Evolutionary conservation across 495 filamentous ascomycete species (phyloP).

Genomic region (Filosporella fistucella): DNA sequence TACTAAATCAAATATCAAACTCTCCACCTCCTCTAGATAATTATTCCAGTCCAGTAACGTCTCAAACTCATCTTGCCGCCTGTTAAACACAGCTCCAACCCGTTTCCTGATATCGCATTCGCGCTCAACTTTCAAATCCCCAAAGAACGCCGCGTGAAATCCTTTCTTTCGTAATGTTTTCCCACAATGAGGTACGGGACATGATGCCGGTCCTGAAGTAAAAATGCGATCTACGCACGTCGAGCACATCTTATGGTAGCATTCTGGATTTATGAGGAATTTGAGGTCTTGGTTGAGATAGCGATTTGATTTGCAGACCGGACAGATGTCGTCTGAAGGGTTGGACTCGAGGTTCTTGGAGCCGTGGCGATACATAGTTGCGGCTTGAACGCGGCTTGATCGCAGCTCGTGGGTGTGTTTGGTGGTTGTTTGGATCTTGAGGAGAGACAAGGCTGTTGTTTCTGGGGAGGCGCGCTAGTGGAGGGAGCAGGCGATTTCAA

Average conservation of each 20-base stretch:
- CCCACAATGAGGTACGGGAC: constrained; percentile 82
- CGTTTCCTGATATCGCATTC: constrained; percentile 88
- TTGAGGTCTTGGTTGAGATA: constrained; percentile 92
- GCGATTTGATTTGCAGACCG: constrained; percentile 90
- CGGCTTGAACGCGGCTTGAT: neutral
- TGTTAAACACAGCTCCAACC: constrained; percentile 81
- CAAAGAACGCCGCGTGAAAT: constrained; percentile 87
- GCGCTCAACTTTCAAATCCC: constrained; percentile 83
- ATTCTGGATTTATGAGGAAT: constrained; percentile 95
- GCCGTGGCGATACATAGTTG: constrained; percentile 8
- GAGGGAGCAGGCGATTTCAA: too few species aligned
- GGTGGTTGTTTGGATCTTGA: neutral
- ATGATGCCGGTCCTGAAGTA: constrained; percentile 81
- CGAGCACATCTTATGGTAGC: constrained; percentile 98
- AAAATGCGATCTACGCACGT: constrained; percentile 94
- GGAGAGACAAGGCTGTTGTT: constrained; percentile 17
- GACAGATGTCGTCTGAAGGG: constrained; percentile 71
- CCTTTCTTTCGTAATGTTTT: constrained; percentile 77
- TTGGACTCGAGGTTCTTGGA: constrained; percentile 10
- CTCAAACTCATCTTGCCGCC: constrained; percentile 85
- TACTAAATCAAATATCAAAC: constrained; percentile 83
- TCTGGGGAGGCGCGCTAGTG: neutral
- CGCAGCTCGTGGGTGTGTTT: constrained; percentile 1
- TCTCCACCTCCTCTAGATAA: constrained; percentile 91
- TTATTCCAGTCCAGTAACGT: constrained; percentile 79